Evolutionary conservation across 164 flowering plant genomes (phyloP).

Genomic region (Vitis rotundifolia): DNA sequence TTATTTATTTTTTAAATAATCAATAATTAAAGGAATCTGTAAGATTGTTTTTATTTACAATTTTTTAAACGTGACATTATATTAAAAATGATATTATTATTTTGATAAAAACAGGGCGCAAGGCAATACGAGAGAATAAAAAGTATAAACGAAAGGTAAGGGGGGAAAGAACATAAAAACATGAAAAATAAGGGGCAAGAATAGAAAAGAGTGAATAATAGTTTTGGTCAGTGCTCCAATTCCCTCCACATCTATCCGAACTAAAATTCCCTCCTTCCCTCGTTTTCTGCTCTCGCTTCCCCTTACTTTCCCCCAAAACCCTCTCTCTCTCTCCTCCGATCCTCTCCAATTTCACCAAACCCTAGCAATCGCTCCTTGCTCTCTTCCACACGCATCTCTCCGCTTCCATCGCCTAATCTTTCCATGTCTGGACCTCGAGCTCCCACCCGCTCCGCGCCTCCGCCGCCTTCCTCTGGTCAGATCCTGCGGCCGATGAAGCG

Average conservation of each 20-base stretch:
- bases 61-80: no score
- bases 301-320: slow-evolving; percentile 7
- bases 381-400: background rate
- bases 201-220: background rate
- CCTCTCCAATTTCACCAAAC: slow-evolving; percentile 5
- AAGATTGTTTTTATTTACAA: no score
- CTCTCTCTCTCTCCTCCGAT: slow-evolving; percentile 15
- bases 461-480: slow-evolving; percentile 27
- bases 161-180: no score
- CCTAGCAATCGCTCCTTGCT: slow-evolving; percentile 3
- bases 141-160: no score
- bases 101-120: no score
- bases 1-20: no score
- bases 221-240: slow-evolving; percentile 17
- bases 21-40: no score
- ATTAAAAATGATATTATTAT: no score
- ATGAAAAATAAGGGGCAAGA: no score
- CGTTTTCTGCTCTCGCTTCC: slow-evolving; percentile 51
- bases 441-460: slow-evolving; percentile 30
- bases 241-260: slow-evolving; percentile 97
- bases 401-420: background rate
- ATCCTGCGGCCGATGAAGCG: slow-evolving; percentile 45
- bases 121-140: no score
- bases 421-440: slow-evolving; percentile 53
- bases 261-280: slow-evolving; percentile 81